A percentile compares a stretch with the other conserved stretches of the same genome.
These are phyloP conservation scores for Candida corydali DNA, from an alignment of 805 yeast species.

Conservation along the genomic window DNA sequence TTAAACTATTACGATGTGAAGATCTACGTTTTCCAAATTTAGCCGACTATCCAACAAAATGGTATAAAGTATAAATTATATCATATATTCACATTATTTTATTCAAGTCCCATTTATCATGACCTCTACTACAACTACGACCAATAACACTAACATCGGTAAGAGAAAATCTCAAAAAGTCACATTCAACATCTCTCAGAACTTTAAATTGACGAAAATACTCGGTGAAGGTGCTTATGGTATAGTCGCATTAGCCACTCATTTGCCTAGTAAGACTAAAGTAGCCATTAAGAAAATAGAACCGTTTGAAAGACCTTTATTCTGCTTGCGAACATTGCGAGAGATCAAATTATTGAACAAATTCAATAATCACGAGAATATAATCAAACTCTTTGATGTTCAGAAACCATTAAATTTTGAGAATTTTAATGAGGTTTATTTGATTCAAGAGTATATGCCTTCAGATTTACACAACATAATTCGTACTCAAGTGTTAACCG, in stretches of 20 bases:
- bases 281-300: constrained; percentile 79
- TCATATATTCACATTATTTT: no score
- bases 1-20: no score
- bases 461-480: constrained; percentile 66
- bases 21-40: no score
- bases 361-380: constrained; percentile 66
- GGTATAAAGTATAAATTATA: no score
- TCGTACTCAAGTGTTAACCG: constrained; percentile 53
- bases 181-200: constrained; percentile 60
- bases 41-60: no score
- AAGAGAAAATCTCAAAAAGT: constrained; percentile 10
- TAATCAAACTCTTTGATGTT: constrained; percentile 60
- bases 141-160: neutral
- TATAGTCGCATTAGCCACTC: constrained; percentile 66
- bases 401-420: constrained; percentile 59
- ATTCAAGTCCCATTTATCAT: no score
- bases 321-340: constrained; percentile 66
- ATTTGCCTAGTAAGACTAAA: constrained; percentile 52
- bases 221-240: constrained; percentile 86
- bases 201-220: constrained; percentile 54
- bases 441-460: constrained; percentile 77
- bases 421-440: constrained; percentile 65
- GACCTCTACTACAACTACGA: no score
- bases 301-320: constrained; percentile 62
- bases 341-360: constrained; percentile 64